These are phyloP conservation scores for Sporisorium scitamineum DNA, from an alignment of 1,284 basidiomycete genomes.

Conservation along the genomic window DNA sequence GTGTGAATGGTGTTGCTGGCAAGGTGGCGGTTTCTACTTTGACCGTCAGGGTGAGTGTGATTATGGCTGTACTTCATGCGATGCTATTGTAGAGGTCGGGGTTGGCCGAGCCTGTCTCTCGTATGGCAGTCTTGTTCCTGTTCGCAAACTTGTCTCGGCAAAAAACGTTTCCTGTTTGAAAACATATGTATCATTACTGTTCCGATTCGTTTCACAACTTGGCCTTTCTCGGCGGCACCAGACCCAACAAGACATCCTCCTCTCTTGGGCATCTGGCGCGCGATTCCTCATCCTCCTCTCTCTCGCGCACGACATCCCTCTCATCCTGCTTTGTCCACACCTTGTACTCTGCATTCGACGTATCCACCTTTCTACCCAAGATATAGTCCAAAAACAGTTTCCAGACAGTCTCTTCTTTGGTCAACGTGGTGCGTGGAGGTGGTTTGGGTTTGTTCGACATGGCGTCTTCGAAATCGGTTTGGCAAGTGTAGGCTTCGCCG, in stretches of 20 bases:
- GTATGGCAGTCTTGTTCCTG: background rate
- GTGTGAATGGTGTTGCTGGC: background rate
- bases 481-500: slow-evolving; percentile 50
- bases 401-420: slow-evolving; percentile 58
- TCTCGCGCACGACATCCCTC: slow-evolving; percentile 35
- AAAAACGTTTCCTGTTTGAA: background rate
- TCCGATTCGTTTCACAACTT: slow-evolving; percentile 17
- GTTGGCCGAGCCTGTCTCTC: background rate
- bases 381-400: slow-evolving; percentile 53
- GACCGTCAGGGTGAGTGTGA: background rate
- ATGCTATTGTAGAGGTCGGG: background rate
- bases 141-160: background rate
- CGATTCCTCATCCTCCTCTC: slow-evolving; percentile 17
- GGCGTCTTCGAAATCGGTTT: slow-evolving; percentile 25
- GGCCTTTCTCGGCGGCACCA: slow-evolving; percentile 26
- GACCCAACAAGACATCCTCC: slow-evolving; percentile 32
- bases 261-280: slow-evolving; percentile 21
- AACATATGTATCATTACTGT: background rate
- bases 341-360: slow-evolving; percentile 31
- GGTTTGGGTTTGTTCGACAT: slow-evolving; percentile 28
- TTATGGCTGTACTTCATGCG: background rate
- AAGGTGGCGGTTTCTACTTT: background rate
- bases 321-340: slow-evolving; percentile 45
- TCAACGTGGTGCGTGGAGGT: slow-evolving; percentile 28
- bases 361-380: slow-evolving; percentile 39